These are phyloP conservation scores for Beauveria bassiana DNA, from an alignment of 2,329 filamentous ascomycete species.

Conservation along the genomic window DNA sequence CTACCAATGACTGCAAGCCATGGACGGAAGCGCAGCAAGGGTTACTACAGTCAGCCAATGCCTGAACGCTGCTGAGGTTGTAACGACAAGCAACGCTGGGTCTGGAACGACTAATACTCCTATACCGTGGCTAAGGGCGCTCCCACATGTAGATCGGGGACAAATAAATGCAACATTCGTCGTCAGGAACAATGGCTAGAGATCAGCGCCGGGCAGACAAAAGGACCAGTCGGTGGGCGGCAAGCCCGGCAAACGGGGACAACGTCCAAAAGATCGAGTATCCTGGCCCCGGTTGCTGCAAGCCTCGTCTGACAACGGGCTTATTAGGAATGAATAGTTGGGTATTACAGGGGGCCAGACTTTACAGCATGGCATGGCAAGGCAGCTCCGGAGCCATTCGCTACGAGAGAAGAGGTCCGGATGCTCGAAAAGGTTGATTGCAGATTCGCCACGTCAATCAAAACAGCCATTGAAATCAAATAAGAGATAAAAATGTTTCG, in stretches of 20 bases:
- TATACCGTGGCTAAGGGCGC: not conserved
- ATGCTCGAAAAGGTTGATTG: no score
- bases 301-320: not conserved
- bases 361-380: no score
- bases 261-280: not conserved
- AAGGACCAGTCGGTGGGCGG: not conserved
- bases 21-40: not conserved
- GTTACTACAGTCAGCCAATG: not conserved
- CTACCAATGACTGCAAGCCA: not conserved
- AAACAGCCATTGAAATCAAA: no score
- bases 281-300: not conserved
- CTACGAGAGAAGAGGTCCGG: no score
- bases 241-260: not conserved
- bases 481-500: not conserved
- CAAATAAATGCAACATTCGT: not conserved
- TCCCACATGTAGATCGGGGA: not conserved
- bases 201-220: not conserved
- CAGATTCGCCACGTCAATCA: no score
- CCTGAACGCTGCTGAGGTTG: not conserved
- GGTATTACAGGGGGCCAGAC: no score
- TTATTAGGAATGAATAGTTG: no score
- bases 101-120: not conserved
- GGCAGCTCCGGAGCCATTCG: no score
- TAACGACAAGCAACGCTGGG: not conserved
- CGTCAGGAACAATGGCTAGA: not conserved